phyloP scores from a whole-genome alignment of 441 rosid species.

The Raphanus hybrid region DNA sequence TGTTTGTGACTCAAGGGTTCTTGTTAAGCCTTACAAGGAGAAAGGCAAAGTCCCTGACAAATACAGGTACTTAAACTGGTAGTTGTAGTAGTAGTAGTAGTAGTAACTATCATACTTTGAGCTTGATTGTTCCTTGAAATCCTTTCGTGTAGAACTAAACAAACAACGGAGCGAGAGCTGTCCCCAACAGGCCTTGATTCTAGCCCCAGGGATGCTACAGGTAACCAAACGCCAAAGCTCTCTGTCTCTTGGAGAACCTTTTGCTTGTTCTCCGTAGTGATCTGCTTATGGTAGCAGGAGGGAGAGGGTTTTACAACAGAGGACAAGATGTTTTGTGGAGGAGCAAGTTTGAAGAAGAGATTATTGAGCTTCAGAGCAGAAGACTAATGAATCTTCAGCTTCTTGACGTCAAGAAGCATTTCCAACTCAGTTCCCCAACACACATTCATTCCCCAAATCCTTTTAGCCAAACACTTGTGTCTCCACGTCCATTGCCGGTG shows the following conservation, averaged over 20 bases:
- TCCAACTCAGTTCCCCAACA: slow-evolving; percentile 59
- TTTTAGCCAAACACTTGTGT: slow-evolving; percentile 54
- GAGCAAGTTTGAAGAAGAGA: slow-evolving; percentile 72
- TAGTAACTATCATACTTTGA: slow-evolving; percentile 2
- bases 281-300: slow-evolving; percentile 35
- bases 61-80: slow-evolving; percentile 47
- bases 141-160: slow-evolving; percentile 35
- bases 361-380: slow-evolving; percentile 71
- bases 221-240: slow-evolving; percentile 35
- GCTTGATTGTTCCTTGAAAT: slow-evolving; percentile 1
- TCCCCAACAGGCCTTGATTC: slow-evolving; percentile 77
- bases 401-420: slow-evolving; percentile 70
- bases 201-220: slow-evolving; percentile 58
- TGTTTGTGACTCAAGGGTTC: slow-evolving; percentile 78
- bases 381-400: slow-evolving; percentile 75
- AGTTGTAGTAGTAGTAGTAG: background rate
- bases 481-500: slow-evolving; percentile 50
- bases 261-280: slow-evolving; percentile 18
- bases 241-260: slow-evolving; percentile 26
- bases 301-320: slow-evolving; percentile 65
- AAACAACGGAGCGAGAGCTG: slow-evolving; percentile 31
- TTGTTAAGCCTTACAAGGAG: slow-evolving; percentile 66
- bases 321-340: slow-evolving; percentile 64
- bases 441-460: slow-evolving; percentile 53
- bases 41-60: slow-evolving; percentile 75